Evolutionary conservation across 306 rosid genomes (phyloP), one percentile per base, ranked within the genome.

Genomic region (Hylodesmum podocarpum): DNA sequence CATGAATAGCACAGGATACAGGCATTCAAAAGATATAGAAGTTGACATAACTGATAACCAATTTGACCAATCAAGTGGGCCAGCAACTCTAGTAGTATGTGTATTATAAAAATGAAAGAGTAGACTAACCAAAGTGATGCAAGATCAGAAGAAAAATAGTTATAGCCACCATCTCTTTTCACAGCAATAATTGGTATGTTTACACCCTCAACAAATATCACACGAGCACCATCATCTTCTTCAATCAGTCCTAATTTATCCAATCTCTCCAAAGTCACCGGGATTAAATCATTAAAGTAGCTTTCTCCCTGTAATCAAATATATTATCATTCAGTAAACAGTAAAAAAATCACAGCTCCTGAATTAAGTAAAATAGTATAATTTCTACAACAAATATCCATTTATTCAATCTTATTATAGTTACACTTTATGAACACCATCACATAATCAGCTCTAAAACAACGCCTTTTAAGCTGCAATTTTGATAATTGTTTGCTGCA

Each of bases 121-220:
- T 18, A 40, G 41, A 70, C 91, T 51, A 66, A 90, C 98, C 98
- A 92, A 29, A 94, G 78, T 34, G 97, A 88, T 66, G 97, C 46
- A 64, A 94, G 80, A 90, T 94, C 98, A 40, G 96, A 86, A 71
- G 97, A 90, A 79, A 85, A 97, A 59, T 94, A 94, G 76, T 94
- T 94, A 88, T 71, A 92, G 79, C 97, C 96, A 53, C 96, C 98
- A 80, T 92, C 97, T 19, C 96, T 92, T 91, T 94, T 94, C 81
- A 89, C 96, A 69, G 86, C 98, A 79, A 92, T 92, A 37, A 94
- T 87, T 31, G 98, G 98, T 78, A 88, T 89, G 28, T 84, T 87
- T 43, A 75, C 67, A 78, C 87, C 96, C 77, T 92, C 90, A 37
- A 94, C 12, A 62, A 84, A 83, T 78, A 94, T 90, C 70, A 95